Percentiles rank a stretch among this genome's conserved stretches.
Evolutionary conservation across 768 basidiomycete species (phyloP).

Genomic region (Mycena indigotica): DNA sequence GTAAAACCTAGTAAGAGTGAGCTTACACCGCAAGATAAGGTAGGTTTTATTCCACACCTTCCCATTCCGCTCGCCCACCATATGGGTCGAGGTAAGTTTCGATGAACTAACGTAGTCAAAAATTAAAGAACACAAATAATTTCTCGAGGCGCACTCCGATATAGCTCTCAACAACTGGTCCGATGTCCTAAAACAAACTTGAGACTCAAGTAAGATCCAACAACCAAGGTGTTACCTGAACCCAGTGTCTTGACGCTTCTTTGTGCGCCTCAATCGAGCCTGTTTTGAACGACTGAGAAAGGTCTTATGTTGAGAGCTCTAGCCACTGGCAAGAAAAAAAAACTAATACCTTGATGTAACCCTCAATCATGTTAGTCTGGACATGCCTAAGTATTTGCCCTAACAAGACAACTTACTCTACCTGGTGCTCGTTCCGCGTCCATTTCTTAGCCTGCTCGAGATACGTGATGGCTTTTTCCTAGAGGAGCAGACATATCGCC

Average conservation of each 20-base stretch:
- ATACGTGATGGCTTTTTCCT: slow-evolving; percentile 54
- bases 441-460: slow-evolving; percentile 79
- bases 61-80: slow-evolving; percentile 91
- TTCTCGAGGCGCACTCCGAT: slow-evolving; percentile 54
- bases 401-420: background rate
- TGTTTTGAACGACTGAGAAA: no score
- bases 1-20: slow-evolving; percentile 64
- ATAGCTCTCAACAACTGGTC: slow-evolving; percentile 87
- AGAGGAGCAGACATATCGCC: slow-evolving; percentile 72
- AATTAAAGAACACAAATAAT: background rate
- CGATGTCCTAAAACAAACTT: slow-evolving; percentile 82
- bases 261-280: no score
- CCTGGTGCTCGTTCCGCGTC: slow-evolving; percentile 70
- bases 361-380: slow-evolving; percentile 63
- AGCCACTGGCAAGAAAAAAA: no score
- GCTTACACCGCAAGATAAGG: slow-evolving; percentile 10
- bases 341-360: slow-evolving; percentile 77
- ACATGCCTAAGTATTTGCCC: no score
- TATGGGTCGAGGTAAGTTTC: slow-evolving; percentile 90
- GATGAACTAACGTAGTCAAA: slow-evolving; percentile 50
- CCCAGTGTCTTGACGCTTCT: slow-evolving; percentile 77
- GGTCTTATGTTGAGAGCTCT: no score
- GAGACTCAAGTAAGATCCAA: no score
- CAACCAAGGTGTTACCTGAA: no score
- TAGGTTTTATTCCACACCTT: no score